Percentiles rank a stretch among this genome's conserved stretches.
These are phyloP conservation scores for Morella rubra DNA, from an alignment of 306 rosid genomes.

Conservation along the genomic window DNA sequence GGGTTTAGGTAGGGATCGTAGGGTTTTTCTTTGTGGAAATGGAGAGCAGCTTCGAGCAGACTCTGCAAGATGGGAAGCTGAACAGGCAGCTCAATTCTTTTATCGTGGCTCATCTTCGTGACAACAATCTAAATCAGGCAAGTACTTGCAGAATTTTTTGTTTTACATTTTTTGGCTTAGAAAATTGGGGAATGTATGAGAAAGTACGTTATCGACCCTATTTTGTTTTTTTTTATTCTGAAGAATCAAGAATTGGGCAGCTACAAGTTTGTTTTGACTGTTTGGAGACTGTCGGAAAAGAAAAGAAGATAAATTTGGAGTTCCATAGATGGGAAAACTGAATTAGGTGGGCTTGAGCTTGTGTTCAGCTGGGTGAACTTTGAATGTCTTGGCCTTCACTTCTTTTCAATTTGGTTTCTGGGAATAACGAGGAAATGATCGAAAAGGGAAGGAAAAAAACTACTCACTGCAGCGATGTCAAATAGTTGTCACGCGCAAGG, in stretches of 20 bases:
- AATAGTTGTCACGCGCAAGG: neutral
- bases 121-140: constrained; percentile 75
- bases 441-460: neutral
- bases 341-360: neutral
- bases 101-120: constrained; percentile 85
- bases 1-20: neutral
- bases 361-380: neutral
- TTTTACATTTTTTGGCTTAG: neutral
- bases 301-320: neutral
- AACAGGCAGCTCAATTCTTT: constrained; percentile 74
- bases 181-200: neutral
- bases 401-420: neutral
- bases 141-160: neutral
- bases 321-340: neutral
- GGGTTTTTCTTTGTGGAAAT: constrained; percentile 24
- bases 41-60: constrained; percentile 60
- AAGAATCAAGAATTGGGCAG: neutral
- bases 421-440: neutral
- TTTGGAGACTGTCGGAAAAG: constrained; percentile 10
- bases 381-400: neutral
- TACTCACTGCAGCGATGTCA: neutral
- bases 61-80: constrained; percentile 67
- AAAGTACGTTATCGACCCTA: neutral
- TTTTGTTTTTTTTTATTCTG: neutral
- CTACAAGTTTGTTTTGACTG: constrained; percentile 11